Evolutionary conservation across 306 rosid genomes (phyloP), one percentile per base, ranked within the genome.

Genomic region (Citrullus mucosospermus): DNA sequence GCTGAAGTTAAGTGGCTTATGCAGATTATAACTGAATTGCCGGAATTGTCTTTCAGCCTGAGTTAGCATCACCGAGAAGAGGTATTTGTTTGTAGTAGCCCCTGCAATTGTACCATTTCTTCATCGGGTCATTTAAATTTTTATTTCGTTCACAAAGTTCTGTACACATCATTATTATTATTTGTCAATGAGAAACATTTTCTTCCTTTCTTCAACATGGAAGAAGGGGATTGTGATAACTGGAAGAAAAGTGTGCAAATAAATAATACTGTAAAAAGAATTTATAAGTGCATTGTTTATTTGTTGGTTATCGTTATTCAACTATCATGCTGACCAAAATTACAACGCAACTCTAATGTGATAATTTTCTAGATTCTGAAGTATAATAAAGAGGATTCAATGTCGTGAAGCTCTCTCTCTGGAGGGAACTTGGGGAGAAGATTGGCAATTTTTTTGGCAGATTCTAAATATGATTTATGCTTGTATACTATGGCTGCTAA

Each of bases 351-450:
- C 32, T 43, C 34, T 63, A 78, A 80, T 77, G 74, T 20, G 12
- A 13, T 32, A 3, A 41, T 25, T 44, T 22, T 61, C 75, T 81
- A 94, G 80, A 94, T 78, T 84, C 88, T 88, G 70, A 89, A 94
- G 48, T 55, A 51, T 39, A 89, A 68, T 32, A 74, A 6, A 57
- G 81, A 25, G 22, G 78, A 82, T 72, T 88, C 91, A 54, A 87
- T 60, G 8, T 85, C 87, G 6, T 58, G 85, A 56, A 92, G 75
- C 54, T 34, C 30, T 10, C 92, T 86, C 68, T 78, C 78, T 59
- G 87, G 77, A 66, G 93, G 93, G 79, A 88, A 89, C 85, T 86
- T 87, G 48, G 92, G 90, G 62, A 94, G 92, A 30, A 65, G 57
- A 78, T 41, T 78, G 2, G 95, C 92, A 77, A 92, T 80, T 34